Base-by-base conservation (phyloP, 345 rosid genomes). In the Gossypium bickii region DNA sequence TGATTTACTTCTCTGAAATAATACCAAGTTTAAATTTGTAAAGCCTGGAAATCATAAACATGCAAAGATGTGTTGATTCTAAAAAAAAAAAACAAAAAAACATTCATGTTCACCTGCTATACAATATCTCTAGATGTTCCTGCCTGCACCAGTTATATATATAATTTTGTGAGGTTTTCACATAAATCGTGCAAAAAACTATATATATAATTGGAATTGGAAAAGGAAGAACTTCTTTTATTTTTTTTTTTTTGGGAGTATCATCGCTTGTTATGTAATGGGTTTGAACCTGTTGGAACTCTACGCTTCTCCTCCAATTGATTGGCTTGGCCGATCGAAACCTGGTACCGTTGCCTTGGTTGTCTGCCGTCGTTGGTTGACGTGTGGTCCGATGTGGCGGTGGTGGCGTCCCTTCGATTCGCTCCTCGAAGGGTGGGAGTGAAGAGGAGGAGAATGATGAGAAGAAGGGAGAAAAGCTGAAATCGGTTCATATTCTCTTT, bases 271-370 rank as follows among this genome's bases (percentile, higher is more conserved):
- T 87, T 87, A 73, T 87, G 90, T 70, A 87, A 72, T 0, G 90
- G 90, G 70, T 87, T 87, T 11, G 87, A 78, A 24, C 90, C 88
- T 0, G 87, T 79, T 5, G 90, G 90, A 53, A 83, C 82, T 62
- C 72, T 83, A 51, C 88, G 77, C 72, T 85, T 85, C 81, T 87
- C 63, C 29, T 70, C 74, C 18, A 70, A 53, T 6, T 53, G 29
- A 11, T 44, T 2, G 11, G 62, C 17, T 53, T 55, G 73, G n/a
- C n/a, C 34, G 73, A 53, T 12, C 25, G 55, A 53, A 18, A n/a
- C 62, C 48, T 53, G 61, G 13, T n/a, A 27, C 3, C 15, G 7
- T 22, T 11, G 61, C 5, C 12, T 20, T 1, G 27, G 29, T 20
- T 10, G 25, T 52, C 27, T 70, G 49, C 13, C 20, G 9, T 2